Evolutionary conservation across 2,329 filamentous ascomycete genomes (phyloP).

Genomic region (Paraphaeosphaeria sporulosa): DNA sequence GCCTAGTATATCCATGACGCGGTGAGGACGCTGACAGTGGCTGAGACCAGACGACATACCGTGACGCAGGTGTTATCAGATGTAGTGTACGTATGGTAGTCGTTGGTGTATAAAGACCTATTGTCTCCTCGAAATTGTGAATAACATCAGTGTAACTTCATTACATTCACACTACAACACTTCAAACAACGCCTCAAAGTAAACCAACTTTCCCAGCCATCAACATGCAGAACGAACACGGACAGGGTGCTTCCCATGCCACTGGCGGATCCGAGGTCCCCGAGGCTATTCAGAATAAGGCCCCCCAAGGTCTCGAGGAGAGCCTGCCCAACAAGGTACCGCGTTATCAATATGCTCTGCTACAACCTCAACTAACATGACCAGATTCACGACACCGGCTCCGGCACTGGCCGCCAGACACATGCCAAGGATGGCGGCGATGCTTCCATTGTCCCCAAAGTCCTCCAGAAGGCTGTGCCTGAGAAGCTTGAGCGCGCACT

Average conservation of each 20-base stretch:
- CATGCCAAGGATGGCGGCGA: slow-evolving; percentile 50
- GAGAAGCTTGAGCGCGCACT: slow-evolving; percentile 55
- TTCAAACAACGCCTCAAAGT: not conserved
- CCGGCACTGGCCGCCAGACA: slow-evolving; percentile 46
- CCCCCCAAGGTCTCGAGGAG: slow-evolving; percentile 49
- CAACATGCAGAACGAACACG: slow-evolving; percentile 43
- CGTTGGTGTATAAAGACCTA: not conserved
- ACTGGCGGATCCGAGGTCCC: slow-evolving; percentile 51
- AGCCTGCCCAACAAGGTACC: slow-evolving; percentile 48
- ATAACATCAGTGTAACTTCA: not conserved
- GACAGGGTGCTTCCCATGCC: slow-evolving; percentile 54
- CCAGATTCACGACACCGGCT: slow-evolving; percentile 50
- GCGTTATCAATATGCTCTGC: not conserved
- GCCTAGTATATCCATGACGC: slow-evolving; percentile 7
- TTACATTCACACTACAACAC: not conserved
- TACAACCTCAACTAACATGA: slow-evolving; percentile 8
- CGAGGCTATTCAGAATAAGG: slow-evolving; percentile 49
- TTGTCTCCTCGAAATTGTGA: not conserved
- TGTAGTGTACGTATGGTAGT: not conserved
- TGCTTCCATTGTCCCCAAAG: slow-evolving; percentile 52
- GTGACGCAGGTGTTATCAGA: not conserved
- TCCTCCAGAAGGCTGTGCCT: slow-evolving; percentile 54
- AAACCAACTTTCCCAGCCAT: not conserved
- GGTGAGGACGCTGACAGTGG: not conserved
- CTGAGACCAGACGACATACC: not conserved